Evolutionary conservation across 2,329 filamentous ascomycete species (phyloP).

Genomic region (Thelonectria blattea): DNA sequence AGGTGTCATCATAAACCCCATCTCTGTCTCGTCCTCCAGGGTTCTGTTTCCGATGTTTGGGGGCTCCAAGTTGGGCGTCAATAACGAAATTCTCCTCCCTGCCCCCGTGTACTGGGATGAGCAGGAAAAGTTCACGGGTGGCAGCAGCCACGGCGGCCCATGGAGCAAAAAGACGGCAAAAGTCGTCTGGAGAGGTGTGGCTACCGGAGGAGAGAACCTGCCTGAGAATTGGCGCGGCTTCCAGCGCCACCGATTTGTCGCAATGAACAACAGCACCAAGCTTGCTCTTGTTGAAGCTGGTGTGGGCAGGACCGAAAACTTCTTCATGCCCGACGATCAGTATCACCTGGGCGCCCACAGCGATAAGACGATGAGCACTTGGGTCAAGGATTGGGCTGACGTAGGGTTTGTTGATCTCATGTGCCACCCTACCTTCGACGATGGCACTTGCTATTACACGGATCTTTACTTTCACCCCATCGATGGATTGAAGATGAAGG

Average conservation of each 20-base stretch:
- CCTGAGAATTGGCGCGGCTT: slow-evolving; percentile 72
- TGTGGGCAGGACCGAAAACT: slow-evolving; percentile 55
- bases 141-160: slow-evolving; percentile 56
- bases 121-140: slow-evolving; percentile 67
- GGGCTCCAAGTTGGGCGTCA: slow-evolving; percentile 71
- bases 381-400: slow-evolving; percentile 57
- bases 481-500: slow-evolving; percentile 49
- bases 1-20: slow-evolving; percentile 68
- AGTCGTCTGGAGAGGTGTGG: slow-evolving; percentile 71
- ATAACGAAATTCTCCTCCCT: slow-evolving; percentile 73
- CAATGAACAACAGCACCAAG: slow-evolving; percentile 72
- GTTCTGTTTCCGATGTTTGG: slow-evolving; percentile 70
- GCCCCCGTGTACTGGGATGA: slow-evolving; percentile 73
- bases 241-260: slow-evolving; percentile 76
- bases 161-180: slow-evolving; percentile 63
- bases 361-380: slow-evolving; percentile 53
- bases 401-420: slow-evolving; percentile 61
- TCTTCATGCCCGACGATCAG: slow-evolving; percentile 54
- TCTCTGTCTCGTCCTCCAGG: slow-evolving; percentile 62
- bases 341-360: slow-evolving; percentile 56
- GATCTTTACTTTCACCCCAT: slow-evolving; percentile 51
- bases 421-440: slow-evolving; percentile 50
- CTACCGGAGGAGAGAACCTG: slow-evolving; percentile 67
- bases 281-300: slow-evolving; percentile 56
- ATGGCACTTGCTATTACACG: slow-evolving; percentile 55